phyloP scores from a whole-genome alignment of 208 protist genomes.

The Leishmania amazonensis region DNA sequence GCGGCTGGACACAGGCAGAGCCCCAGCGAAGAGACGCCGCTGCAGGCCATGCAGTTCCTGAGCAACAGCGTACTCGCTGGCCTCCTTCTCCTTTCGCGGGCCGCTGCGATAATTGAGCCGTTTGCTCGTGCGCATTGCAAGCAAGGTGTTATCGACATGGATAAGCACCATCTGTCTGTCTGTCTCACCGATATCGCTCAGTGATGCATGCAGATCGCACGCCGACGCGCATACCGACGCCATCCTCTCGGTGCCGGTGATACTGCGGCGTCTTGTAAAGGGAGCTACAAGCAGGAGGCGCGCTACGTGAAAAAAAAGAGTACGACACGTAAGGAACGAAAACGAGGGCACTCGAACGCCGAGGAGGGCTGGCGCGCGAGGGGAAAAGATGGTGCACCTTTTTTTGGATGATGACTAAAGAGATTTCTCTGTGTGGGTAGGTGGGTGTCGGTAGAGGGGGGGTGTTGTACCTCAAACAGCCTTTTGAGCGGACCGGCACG shows the following conservation, averaged over 20 bases:
- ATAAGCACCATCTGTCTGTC: conserved; percentile 35
- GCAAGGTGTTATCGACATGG: conserved; percentile 30
- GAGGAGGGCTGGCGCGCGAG: background rate
- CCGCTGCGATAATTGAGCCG: conserved; percentile 12
- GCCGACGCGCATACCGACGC: background rate
- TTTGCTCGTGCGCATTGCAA: conserved; percentile 27
- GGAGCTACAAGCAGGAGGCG: background rate
- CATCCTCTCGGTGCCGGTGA: background rate
- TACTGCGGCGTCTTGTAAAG: background rate
- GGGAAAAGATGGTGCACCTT: background rate
- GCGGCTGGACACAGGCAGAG: conserved; percentile 18
- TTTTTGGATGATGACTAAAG: background rate
- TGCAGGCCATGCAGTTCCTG: conserved; percentile 21
- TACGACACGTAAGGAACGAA: background rate
- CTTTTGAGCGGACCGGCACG: background rate
- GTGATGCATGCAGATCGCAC: background rate
- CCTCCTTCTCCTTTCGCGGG: conserved; percentile 1
- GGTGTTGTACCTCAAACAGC: background rate
- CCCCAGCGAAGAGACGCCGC: conserved; percentile 28
- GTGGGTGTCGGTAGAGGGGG: background rate
- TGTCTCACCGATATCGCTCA: conserved; percentile 21
- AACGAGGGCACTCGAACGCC: background rate
- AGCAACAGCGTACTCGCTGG: conserved; percentile 10
- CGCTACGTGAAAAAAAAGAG: background rate
- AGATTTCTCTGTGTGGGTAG: background rate